Conservation (phyloP, 345 rosid species). For the Salix exigua region DNA sequence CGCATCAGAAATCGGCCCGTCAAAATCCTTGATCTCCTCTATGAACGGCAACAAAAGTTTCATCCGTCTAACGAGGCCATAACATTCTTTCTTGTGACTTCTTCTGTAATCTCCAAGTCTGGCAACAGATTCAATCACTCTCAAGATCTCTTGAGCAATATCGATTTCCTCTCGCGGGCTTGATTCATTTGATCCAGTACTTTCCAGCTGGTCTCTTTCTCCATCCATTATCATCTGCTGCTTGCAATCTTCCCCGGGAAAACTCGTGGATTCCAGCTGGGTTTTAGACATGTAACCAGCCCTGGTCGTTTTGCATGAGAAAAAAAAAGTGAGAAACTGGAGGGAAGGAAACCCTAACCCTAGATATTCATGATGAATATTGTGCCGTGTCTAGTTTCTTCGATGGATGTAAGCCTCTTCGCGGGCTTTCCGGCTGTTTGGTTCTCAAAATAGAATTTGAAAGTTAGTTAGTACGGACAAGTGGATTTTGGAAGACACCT, state of each 20-base stretch:
- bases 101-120: slow-evolving; percentile 45
- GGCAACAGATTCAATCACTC: slow-evolving; percentile 41
- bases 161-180: slow-evolving; percentile 11
- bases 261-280: not conserved
- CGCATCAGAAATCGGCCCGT: slow-evolving; percentile 22
- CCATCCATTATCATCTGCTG: slow-evolving; percentile 27
- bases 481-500: too few species aligned
- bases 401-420: slow-evolving; percentile 6
- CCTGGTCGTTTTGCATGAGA: not conserved
- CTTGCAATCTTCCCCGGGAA: not conserved
- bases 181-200: slow-evolving; percentile 2
- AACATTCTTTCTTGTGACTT: slow-evolving; percentile 60
- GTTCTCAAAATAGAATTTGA: slow-evolving; percentile 18
- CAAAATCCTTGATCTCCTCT: slow-evolving; percentile 48
- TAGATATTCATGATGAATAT: slow-evolving; percentile 13
- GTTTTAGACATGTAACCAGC: not conserved
- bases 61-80: slow-evolving; percentile 54
- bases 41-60: slow-evolving; percentile 60
- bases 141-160: slow-evolving; percentile 37
- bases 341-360: slow-evolving; percentile 20
- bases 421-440: slow-evolving; percentile 27
- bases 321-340: not conserved
- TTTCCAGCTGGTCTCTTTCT: slow-evolving; percentile 20
- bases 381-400: not conserved
- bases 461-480: slow-evolving; percentile 29